Percentiles rank a stretch among this genome's conserved stretches.
These are phyloP conservation scores for Podospora australis DNA, from an alignment of 495 filamentous ascomycete species.

Conservation along the genomic window DNA sequence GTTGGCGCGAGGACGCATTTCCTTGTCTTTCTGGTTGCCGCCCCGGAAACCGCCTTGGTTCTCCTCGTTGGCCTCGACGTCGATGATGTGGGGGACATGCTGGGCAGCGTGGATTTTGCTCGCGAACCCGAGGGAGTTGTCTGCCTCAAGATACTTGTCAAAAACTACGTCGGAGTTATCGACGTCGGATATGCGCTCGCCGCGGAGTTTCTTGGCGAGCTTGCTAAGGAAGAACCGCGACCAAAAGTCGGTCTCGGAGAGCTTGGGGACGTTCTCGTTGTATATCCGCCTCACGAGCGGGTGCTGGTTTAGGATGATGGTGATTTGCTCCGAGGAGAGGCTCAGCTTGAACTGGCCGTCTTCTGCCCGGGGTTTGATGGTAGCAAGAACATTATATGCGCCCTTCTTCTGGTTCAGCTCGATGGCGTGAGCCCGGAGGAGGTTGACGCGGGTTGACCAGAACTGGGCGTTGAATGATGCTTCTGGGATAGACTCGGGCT, in stretches of 20 bases:
- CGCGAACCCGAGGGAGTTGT: constrained; percentile 49
- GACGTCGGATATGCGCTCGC: constrained; percentile 69
- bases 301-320: constrained; percentile 87
- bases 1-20: constrained; percentile 66
- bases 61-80: constrained; percentile 89
- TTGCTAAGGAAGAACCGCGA: constrained; percentile 83
- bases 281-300: constrained; percentile 86
- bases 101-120: constrained; percentile 44
- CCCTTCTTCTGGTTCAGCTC: constrained; percentile 78
- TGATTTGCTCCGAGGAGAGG: constrained; percentile 86
- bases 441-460: constrained; percentile 79
- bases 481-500: constrained; percentile 72
- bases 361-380: constrained; percentile 74
- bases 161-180: constrained; percentile 69
- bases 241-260: constrained; percentile 81
- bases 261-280: constrained; percentile 83
- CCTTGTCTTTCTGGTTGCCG: constrained; percentile 78
- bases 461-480: constrained; percentile 80
- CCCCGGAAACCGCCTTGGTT: constrained; percentile 61
- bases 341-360: constrained; percentile 73
- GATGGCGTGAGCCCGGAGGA: constrained; percentile 84
- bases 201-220: constrained; percentile 84
- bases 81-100: constrained; percentile 79
- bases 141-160: constrained; percentile 73
- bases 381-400: constrained; percentile 85